A percentile compares a stretch with the other conserved stretches of the same genome.
Evolutionary conservation across 306 rosid species (phyloP).

Genomic region (Rosa chinensis): DNA sequence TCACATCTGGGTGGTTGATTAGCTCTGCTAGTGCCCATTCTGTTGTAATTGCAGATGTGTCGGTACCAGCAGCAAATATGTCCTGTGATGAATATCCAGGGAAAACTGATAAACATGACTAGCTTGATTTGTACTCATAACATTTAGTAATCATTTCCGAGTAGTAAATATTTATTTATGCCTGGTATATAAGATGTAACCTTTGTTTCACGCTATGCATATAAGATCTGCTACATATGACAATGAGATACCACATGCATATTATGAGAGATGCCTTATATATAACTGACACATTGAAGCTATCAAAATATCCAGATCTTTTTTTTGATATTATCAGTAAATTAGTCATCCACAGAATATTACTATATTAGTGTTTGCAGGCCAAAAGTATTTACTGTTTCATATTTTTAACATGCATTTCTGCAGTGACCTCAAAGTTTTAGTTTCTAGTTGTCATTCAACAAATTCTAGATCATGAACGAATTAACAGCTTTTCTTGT

Average conservation of each 20-base stretch:
- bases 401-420: background rate
- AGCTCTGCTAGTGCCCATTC: slow-evolving; percentile 80
- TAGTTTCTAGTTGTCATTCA: background rate
- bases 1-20: slow-evolving; percentile 59
- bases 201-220: too few species aligned
- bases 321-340: background rate
- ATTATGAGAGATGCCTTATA: too few species aligned
- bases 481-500: background rate
- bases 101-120: background rate
- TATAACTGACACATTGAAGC: background rate
- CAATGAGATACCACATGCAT: background rate
- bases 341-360: background rate
- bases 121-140: background rate
- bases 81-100: slow-evolving; percentile 31
- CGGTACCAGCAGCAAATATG: slow-evolving; percentile 59
- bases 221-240: background rate
- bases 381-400: background rate
- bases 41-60: slow-evolving; percentile 45
- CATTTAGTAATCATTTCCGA: background rate
- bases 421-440: background rate
- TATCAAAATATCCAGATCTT: background rate
- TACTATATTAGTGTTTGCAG: background rate
- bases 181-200: background rate
- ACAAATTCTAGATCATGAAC: background rate
- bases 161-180: background rate